phyloP scores from a whole-genome alignment of 2,329 filamentous ascomycete species.

The Botrytis porri region DNA sequence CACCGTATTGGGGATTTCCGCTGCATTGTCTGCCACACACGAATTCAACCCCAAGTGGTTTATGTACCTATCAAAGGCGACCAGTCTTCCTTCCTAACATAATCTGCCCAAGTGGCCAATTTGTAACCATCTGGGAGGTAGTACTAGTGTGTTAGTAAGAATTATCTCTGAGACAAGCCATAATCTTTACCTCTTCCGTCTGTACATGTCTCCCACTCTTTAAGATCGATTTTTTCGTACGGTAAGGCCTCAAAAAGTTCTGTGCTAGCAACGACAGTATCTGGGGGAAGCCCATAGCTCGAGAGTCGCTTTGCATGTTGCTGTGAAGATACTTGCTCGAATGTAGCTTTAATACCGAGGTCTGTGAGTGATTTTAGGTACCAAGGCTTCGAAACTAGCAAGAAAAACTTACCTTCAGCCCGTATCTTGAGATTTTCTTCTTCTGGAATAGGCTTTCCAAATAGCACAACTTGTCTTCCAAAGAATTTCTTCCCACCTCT shows the following conservation, averaged over 20 bases:
- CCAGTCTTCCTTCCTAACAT: slow-evolving; percentile 1
- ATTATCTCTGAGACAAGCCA: neutral
- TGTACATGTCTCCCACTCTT: slow-evolving; percentile 4
- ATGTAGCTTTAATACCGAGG: neutral
- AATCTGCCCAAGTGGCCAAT: neutral
- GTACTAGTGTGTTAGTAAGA: neutral
- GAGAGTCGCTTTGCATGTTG: neutral
- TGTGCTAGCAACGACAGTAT: neutral
- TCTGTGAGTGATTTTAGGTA: neutral
- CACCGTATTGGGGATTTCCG: neutral
- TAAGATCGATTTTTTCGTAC: neutral
- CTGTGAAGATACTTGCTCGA: neutral
- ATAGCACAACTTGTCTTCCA: slow-evolving; percentile 1
- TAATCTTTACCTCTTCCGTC: neutral
- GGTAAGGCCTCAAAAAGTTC: slow-evolving; percentile 2
- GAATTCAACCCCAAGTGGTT: neutral
- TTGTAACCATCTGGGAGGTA: neutral
- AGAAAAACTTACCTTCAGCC: neutral
- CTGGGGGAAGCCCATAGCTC: neutral
- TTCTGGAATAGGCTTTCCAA: neutral
- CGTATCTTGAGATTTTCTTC: neutral
- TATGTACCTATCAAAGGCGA: neutral
- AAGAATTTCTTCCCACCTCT: neutral
- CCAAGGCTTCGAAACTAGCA: neutral
- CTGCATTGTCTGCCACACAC: neutral